These are phyloP conservation scores for Asclepias syriaca DNA, from an alignment of 257 asterid genomes.

Conservation along the genomic window DNA sequence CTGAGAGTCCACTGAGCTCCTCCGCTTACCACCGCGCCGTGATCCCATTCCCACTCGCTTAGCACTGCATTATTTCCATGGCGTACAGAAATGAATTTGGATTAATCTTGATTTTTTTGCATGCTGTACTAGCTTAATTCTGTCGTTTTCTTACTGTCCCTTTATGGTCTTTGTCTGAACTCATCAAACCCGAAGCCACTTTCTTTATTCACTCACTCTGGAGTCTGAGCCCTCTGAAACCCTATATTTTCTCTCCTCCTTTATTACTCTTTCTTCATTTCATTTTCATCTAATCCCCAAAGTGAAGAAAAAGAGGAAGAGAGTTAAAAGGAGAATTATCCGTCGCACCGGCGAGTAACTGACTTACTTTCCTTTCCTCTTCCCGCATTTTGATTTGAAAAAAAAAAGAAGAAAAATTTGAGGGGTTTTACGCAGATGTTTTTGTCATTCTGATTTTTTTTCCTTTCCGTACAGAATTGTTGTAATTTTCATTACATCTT, in stretches of 20 bases:
- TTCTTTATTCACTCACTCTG: neutral
- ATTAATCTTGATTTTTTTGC: neutral
- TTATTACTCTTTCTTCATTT: too few species aligned
- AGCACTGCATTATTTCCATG: neutral
- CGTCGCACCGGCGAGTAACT: neutral
- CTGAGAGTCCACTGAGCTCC: neutral
- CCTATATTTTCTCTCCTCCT: neutral
- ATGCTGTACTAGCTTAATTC: too few species aligned
- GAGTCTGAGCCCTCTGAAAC: neutral
- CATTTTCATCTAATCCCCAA: neutral
- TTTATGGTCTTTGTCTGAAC: neutral
- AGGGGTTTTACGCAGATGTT: neutral
- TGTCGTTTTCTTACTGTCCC: conserved; percentile 2
- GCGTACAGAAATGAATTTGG: neutral
- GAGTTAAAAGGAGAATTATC: neutral
- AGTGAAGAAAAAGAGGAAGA: neutral
- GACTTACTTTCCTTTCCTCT: neutral
- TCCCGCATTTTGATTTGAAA: neutral
- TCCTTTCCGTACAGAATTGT: neutral
- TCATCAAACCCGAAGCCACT: conserved; percentile 15
- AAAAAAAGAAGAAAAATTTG: too few species aligned
- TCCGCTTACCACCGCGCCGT: neutral
- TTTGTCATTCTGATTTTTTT: neutral
- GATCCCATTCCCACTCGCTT: neutral
- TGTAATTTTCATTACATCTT: neutral